Percentiles rank a stretch among this genome's conserved stretches.
These are phyloP conservation scores for Alternaria angustiovoidea DNA, from an alignment of 2,329 filamentous ascomycete genomes.

Conservation along the genomic window DNA sequence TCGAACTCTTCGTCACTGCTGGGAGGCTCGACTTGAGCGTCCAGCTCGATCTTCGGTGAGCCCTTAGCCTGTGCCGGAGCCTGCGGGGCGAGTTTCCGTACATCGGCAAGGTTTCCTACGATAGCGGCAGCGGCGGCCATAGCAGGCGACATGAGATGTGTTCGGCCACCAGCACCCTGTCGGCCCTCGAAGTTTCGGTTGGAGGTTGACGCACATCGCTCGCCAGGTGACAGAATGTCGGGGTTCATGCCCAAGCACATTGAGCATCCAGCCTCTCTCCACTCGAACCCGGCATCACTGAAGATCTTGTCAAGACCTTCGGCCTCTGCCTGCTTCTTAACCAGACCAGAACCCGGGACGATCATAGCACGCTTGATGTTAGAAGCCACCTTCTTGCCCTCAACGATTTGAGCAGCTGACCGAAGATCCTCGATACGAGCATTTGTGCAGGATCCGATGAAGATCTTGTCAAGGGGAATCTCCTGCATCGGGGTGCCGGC, in stretches of 20 bases:
- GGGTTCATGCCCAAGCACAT: slow-evolving; percentile 99
- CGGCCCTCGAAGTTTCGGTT: slow-evolving; percentile 98
- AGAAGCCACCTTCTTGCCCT: slow-evolving; percentile 83
- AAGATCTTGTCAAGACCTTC: slow-evolving; percentile 97
- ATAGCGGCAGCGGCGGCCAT: slow-evolving; percentile 95
- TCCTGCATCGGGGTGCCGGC: slow-evolving; percentile 90
- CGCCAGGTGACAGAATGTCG: slow-evolving; percentile 89
- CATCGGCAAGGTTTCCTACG: slow-evolving; percentile 88
- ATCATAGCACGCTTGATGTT: slow-evolving; percentile 97
- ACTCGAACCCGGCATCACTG: slow-evolving; percentile 90
- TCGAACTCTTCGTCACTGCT: slow-evolving; percentile 70
- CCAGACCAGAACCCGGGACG: slow-evolving; percentile 91
- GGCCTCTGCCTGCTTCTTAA: slow-evolving; percentile 88
- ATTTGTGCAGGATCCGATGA: slow-evolving; percentile 98
- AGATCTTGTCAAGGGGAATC: slow-evolving; percentile 92
- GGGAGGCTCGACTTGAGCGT: slow-evolving; percentile 65
- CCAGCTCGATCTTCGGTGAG: slow-evolving; percentile 68
- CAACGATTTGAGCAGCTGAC: slow-evolving; percentile 83
- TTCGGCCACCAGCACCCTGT: slow-evolving; percentile 89
- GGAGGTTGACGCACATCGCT: slow-evolving; percentile 93
- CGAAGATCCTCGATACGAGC: slow-evolving; percentile 95
- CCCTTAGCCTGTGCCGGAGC: slow-evolving; percentile 54
- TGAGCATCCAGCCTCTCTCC: slow-evolving; percentile 97
- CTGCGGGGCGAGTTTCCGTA: slow-evolving; percentile 74
- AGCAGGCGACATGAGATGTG: slow-evolving; percentile 94